Evolutionary conservation across 108 stramenopile genomes (phyloP), one percentile per base, ranked within the genome.

Genomic region (Skeletonema costatum): DNA sequence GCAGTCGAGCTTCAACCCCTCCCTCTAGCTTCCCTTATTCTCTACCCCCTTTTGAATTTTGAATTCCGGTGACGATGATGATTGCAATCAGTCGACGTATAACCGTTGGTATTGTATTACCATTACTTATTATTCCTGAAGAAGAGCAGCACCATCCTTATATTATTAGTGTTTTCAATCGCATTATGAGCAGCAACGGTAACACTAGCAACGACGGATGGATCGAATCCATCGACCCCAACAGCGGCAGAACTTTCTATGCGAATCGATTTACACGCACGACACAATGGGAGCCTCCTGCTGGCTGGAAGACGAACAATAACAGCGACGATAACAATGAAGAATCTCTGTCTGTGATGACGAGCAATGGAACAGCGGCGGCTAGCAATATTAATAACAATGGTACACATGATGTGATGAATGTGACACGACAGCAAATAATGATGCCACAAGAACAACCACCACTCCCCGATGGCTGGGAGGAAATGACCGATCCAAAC

Each of bases 401-500:
- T 33, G n/a, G 78, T 51, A 17, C 25, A 25, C 25, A 25, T 25
- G 25, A 25, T 25, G 25, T 25, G 25, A 25, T 25, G 0, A 25
- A 25, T 25, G 25, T 62, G 25, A 2, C 59, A 60, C 19, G 51
- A 73, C 16, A 70, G 74, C 50, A 83, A 66, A 25, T 25, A 25
- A 25, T 25, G 36, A 5, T 8, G 36, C 36, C 60, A 63, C 14
- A 64, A 33, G 16, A 35, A 30, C 32, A 30, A 10, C 32, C 56
- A 3, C 69, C 53, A 39, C 84, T 97, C 7, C 94, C 96, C 19
- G 66, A 86, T 12, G 92, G 92, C 48, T 97, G 96, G 96, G 94
- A 97, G 76, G 85, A 87, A 50, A 87, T 90, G 81, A 71, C 70
- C 42, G 93, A 95, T 79, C 86, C 89, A 6, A 78, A 84, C 5